Evolutionary conservation across 345 rosid species (phyloP).

Genomic region (Trapa incisa): DNA sequence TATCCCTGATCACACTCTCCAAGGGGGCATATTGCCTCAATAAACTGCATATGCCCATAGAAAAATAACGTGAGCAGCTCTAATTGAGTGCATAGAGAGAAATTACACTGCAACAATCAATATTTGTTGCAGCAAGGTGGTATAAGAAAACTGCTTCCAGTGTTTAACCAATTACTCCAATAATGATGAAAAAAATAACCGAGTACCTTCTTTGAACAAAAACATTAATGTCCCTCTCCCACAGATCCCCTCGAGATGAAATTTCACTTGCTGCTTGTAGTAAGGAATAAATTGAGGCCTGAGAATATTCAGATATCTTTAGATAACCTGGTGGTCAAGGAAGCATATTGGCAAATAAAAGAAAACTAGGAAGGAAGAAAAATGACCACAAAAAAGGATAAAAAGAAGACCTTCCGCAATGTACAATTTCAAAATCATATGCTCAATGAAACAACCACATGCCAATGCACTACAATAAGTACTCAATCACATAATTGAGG

Average conservation of each 20-base stretch:
- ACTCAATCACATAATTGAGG: conserved; percentile 2
- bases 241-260: conserved; percentile 59
- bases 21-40: conserved; percentile 62
- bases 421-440: neutral
- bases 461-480: neutral
- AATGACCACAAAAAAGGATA: neutral
- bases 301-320: conserved; percentile 24
- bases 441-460: conserved; percentile 1
- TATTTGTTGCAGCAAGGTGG: neutral
- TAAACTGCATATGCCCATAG: conserved; percentile 42
- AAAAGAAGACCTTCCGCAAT: neutral
- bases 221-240: conserved; percentile 60
- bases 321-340: conserved; percentile 13
- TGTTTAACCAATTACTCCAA: neutral
- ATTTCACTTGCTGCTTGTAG: conserved; percentile 86
- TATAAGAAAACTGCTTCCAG: neutral
- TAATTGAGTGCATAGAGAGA: neutral
- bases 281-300: conserved; percentile 78
- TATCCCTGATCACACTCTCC: conserved; percentile 72
- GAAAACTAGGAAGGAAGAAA: neutral
- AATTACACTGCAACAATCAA: neutral
- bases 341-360: conserved; percentile 3
- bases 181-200: neutral
- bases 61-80: neutral
- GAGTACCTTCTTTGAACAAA: conserved; percentile 76